Evolutionary conservation across 306 rosid genomes (phyloP), one percentile per base, ranked within the genome.

Genomic region (Citrullus amarus): DNA sequence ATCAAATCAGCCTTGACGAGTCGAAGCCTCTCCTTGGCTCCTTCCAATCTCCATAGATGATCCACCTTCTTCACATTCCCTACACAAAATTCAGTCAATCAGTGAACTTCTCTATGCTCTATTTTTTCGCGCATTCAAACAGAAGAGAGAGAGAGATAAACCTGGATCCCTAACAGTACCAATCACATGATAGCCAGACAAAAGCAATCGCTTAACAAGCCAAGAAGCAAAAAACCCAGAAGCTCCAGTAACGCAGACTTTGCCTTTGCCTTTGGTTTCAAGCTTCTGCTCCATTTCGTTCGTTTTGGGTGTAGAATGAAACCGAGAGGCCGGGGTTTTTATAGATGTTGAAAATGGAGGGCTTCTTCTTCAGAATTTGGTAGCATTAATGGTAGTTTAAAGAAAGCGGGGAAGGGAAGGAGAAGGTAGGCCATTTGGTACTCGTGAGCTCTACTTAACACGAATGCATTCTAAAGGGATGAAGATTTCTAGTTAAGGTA

Each of bases 121-220:
- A 16, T 0, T 36, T 9, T 32, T 63, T 63, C 11, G 22, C 22
- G 8, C 1, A 28, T 14, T 28, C 38, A 61, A 61, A 13, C 67
- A 30, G 6, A 3, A 34, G 6, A 16, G 50, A 38, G 16, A 39
- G 9, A 39, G 32, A 67, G 38, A 61, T 0, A 38, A 76, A 93
- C 98, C 96, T 88, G 87, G 90, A 81, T 92, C 89, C 82, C 97
- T 86, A 17, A 92, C 96, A 0, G 97, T 95, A 78, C 96, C 97
- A 69, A 41, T 61, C 25, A 92, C 97, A 84, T 84, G 88, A 79
- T 95, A 92, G 0, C 93, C 93, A 46, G 96, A 88, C 65, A 83
- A 80, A 46, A 95, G 97, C 83, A 95, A 89, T 20, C 87, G 59
- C 86, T 92, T 92, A 38, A 92, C 86, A 25, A 95, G 92, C 89